Percentiles rank a stretch among this genome's conserved stretches.
These are phyloP conservation scores for Tuber calosporum DNA, from an alignment of 495 filamentous ascomycete species.

Conservation along the genomic window DNA sequence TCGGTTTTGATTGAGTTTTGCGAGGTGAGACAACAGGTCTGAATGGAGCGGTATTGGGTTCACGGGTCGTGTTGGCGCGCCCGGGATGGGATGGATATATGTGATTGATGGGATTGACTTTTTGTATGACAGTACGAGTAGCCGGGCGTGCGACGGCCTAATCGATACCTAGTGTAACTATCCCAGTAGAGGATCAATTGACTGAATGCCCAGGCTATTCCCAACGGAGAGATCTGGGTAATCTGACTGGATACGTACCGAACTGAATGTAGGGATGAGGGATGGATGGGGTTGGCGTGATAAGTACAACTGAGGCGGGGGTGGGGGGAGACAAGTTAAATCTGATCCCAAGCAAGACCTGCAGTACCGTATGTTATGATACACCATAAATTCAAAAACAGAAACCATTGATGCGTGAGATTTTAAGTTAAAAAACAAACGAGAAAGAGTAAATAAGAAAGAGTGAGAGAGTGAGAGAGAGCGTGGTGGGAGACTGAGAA, in stretches of 20 bases:
- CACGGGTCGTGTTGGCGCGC: constrained; percentile 37
- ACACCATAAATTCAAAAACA: background rate
- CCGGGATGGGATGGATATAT: constrained; percentile 26
- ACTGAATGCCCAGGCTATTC: constrained; percentile 20
- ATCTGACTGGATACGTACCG: constrained; percentile 27
- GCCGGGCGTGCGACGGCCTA: constrained; percentile 34
- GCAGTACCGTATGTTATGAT: background rate
- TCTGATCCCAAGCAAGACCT: constrained; percentile 12
- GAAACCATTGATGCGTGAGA: background rate
- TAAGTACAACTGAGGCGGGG: constrained; percentile 17
- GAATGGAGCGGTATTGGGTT: constrained; percentile 38
- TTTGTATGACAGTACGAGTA: constrained; percentile 32
- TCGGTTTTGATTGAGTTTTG: constrained; percentile 36
- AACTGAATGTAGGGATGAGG: constrained; percentile 12
- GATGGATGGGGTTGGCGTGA: constrained; percentile 29
- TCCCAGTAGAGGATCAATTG: constrained; percentile 35
- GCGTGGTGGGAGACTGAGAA: background rate
- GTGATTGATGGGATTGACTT: constrained; percentile 29
- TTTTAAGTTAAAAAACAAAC: background rate
- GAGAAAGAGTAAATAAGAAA: background rate
- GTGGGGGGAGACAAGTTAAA: constrained; percentile 24
- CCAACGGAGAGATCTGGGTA: constrained; percentile 26
- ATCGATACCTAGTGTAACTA: constrained; percentile 36
- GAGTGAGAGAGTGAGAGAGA: too few relatives aligned
- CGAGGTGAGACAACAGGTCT: constrained; percentile 36